phyloP scores from a whole-genome alignment of 2,329 filamentous ascomycete genomes.

The Xylariaceae sp. region DNA sequence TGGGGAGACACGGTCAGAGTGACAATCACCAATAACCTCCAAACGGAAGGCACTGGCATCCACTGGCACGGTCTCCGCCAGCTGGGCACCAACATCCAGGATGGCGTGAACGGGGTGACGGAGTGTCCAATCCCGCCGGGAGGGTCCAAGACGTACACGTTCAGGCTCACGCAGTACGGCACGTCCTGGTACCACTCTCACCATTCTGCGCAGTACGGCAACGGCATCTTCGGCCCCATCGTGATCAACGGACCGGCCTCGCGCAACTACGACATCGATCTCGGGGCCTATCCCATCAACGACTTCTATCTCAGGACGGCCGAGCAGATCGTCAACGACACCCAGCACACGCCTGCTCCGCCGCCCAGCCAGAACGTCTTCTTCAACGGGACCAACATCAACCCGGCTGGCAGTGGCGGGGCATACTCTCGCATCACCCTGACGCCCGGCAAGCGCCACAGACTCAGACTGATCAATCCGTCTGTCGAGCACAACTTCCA shows the following conservation, averaged over 20 bases:
- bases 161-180: constrained; percentile 5
- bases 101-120: constrained; percentile 7
- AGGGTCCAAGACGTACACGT: constrained; percentile 4
- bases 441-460: constrained; percentile 36
- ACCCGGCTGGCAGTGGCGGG: constrained; percentile 8
- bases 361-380: constrained; percentile 29
- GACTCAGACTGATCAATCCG: constrained; percentile 42
- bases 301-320: constrained; percentile 40
- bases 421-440: constrained; percentile 28
- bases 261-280: constrained; percentile 43
- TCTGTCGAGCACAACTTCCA: constrained; percentile 36
- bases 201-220: constrained; percentile 27
- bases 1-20: constrained; percentile 28
- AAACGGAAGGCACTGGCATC: constrained; percentile 27
- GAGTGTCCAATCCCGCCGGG: constrained; percentile 7
- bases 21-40: constrained; percentile 23
- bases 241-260: constrained; percentile 42
- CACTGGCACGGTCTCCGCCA: constrained; percentile 35
- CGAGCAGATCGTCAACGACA: constrained; percentile 16
- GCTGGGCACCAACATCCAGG: constrained; percentile 25
- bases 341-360: neutral
- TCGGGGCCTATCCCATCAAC: constrained; percentile 41
- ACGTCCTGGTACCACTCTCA: constrained; percentile 10
- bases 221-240: constrained; percentile 44
- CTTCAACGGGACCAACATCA: constrained; percentile 31